Evolutionary conservation across 495 filamentous ascomycete species (phyloP), one percentile per base, ranked within the genome.

Genomic region (Parathielavia hyrcaniae): DNA sequence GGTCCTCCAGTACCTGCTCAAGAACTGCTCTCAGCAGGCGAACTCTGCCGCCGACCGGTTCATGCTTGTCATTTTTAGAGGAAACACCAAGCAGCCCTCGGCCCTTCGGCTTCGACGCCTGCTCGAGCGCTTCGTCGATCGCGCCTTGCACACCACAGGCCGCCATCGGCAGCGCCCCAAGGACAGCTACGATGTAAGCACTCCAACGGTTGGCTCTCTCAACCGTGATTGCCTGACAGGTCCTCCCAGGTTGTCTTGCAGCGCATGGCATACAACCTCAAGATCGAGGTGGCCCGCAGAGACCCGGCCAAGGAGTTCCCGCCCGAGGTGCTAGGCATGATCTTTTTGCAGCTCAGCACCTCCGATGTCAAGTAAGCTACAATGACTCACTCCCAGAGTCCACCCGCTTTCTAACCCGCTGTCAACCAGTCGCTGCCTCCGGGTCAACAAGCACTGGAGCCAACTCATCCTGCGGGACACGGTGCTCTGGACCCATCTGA

Each of bases 241-340:
- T 16, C 35, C 50, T 53, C 22, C 19, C 41, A 68, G 61, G 22
- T 58, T 16, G 41, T 65, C 17, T 59, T 70, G 35, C 55, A 48
- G n/a, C 54, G 53, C 19, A 65, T 70, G 64, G 59, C 58, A 12
- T 58, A 62, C 45, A 55, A 26, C 4, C 46, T 67, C 20, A 41
- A 44, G 11, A 55, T 65, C 41, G n/a, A 52, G 23, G 52, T 58
- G 22, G 44, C 58, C 8, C 38, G 39, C 14, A 56, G 43, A 26
- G 68, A 70, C 47, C 68, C 68, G 5, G 39, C 64, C 11, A 55
- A 43, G 16, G 61, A 52, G 36, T 59, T 70, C 7, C 68, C 68
- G 0, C 45, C 41, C 8, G 68, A 70, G 44, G 16, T 69, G 19
- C 11, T 65, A 9, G 35, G 22, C 39, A 50, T 65, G 38, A 45